A percentile compares a stretch with the other conserved stretches of the same genome.
Conservation (phyloP, 805 yeast genomes). For the Sporopachydermia lactativora region DNA sequence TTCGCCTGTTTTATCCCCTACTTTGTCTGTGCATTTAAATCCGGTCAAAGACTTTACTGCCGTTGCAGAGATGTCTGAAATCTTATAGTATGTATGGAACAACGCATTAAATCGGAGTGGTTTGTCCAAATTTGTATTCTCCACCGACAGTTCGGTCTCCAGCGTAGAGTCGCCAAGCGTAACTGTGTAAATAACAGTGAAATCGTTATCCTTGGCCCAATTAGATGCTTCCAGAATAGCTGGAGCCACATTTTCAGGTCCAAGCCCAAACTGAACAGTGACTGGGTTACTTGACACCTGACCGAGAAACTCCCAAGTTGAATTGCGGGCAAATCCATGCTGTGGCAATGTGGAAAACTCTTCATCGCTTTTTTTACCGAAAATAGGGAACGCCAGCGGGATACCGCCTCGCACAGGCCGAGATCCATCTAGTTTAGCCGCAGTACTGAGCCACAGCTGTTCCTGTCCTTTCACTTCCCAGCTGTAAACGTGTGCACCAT, state of each 20-base stretch:
- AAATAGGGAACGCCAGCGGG: slow-evolving; percentile 90
- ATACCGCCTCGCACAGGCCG: slow-evolving; percentile 96
- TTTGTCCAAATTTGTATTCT: slow-evolving; percentile 43
- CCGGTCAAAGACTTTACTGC: slow-evolving; percentile 19
- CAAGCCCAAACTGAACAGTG: slow-evolving; percentile 79
- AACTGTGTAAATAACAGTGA: slow-evolving; percentile 61
- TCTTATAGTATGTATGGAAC: slow-evolving; percentile 78
- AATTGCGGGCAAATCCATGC: slow-evolving; percentile 91
- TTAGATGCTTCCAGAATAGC: slow-evolving; percentile 34
- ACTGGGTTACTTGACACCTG: slow-evolving; percentile 58
- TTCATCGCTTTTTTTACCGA: slow-evolving; percentile 58
- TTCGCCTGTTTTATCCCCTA: slow-evolving; percentile 33
- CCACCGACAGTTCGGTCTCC: slow-evolving; percentile 60
- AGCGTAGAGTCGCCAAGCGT: slow-evolving; percentile 43
- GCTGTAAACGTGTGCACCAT: slow-evolving; percentile 80
- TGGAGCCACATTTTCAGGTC: slow-evolving; percentile 66
- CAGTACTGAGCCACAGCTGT: slow-evolving; percentile 61
- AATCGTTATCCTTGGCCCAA: slow-evolving; percentile 52
- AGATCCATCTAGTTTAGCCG: slow-evolving; percentile 79
- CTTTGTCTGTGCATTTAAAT: slow-evolving; percentile 64
- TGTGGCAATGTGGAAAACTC: slow-evolving; percentile 64
- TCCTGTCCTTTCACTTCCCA: slow-evolving; percentile 67
- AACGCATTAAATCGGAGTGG: slow-evolving; percentile 83
- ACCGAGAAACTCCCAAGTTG: slow-evolving; percentile 90
- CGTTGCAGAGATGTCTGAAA: slow-evolving; percentile 20